Base-by-base conservation (phyloP, 2,329 filamentous ascomycete genomes). In the Phoma sp. region DNA sequence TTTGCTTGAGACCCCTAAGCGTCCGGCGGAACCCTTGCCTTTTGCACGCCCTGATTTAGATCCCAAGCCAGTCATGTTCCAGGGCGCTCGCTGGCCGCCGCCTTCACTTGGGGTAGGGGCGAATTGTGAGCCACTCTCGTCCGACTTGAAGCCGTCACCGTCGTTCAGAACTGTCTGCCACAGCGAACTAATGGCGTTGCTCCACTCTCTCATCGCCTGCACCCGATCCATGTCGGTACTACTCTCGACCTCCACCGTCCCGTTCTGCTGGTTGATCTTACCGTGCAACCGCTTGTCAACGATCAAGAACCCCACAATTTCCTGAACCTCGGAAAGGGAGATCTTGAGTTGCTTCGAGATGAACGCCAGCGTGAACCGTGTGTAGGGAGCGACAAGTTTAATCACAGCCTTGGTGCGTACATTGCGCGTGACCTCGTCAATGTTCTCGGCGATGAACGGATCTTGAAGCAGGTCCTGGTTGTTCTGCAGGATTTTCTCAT, bases 401-500 rank as follows among this genome's bases (percentile, higher is more conserved):
- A 96, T 79, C 8, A 98, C 87, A 1, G 93, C 93, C 81, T 97
- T 97, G 62, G 93, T 98, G 49, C 95, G 90, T 89, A 99, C 96
- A 75, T 95, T 97, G 38, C 95, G 90, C 47, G 93, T 99, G 52
- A 99, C 93, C 78, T 99, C 95, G 75, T 98, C 95, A 65, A 99
- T 99, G 73, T 99, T 98, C 78, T 98, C 95, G 25, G 93, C 93
- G 66, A 99, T 99, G 78, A 98, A 99, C 0, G 90, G 88, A 73
- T 99, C 95, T 10, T 89, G 86, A 35, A 98, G 82, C 24, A 99
- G 87, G 70, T 97, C 95, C 68, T 88, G 88, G 78, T 97, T 96
- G 69, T 87, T 87, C 67, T 91, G 87, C 51, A 99, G 81, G 33
- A 97, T 92, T 49, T 85, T 87, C 76, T 97, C 91, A 76, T 99